These are phyloP conservation scores for Boletus pseudopeckii DNA, from an alignment of 768 basidiomycete genomes.

Conservation along the genomic window DNA sequence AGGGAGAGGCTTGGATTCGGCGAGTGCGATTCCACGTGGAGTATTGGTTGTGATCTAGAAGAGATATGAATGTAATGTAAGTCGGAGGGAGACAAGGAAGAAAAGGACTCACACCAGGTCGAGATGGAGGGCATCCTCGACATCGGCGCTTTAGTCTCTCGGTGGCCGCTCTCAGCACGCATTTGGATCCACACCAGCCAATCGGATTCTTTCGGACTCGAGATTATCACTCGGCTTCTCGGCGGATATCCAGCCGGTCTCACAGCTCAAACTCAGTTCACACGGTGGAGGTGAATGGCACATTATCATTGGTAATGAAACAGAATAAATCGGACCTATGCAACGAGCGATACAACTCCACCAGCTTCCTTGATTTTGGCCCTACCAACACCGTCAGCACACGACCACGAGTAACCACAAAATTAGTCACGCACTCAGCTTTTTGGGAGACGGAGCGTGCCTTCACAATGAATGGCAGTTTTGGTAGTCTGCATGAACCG, in stretches of 20 bases:
- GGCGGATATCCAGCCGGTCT: not conserved
- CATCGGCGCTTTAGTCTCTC: not conserved
- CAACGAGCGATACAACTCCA: slow-evolving; percentile 89
- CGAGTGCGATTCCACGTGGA: slow-evolving; percentile 58
- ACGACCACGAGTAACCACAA: slow-evolving; percentile 15
- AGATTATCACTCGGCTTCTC: slow-evolving; percentile 4
- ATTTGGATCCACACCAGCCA: not conserved
- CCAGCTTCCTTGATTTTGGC: slow-evolving; percentile 89
- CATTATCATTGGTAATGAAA: slow-evolving; percentile 20
- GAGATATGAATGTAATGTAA: not conserved
- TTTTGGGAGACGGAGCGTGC: slow-evolving; percentile 89
- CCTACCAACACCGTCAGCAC: slow-evolving; percentile 31
- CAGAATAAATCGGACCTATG: slow-evolving; percentile 45
- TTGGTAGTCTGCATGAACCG: slow-evolving; percentile 59
- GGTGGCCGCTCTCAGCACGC: not conserved
- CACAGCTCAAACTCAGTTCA: too few species aligned
- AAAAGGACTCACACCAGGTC: slow-evolving; percentile 37
- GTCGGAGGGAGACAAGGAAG: not conserved
- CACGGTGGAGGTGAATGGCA: not conserved
- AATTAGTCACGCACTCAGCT: slow-evolving; percentile 59
- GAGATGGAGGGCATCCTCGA: slow-evolving; percentile 32
- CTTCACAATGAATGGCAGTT: slow-evolving; percentile 95
- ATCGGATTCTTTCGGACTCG: not conserved
- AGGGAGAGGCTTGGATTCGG: slow-evolving; percentile 48
- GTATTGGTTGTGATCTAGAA: slow-evolving; percentile 48